Percentiles rank a stretch among this genome's conserved stretches.
Conservation (phyloP, 192 early-diverging fungal species). For the Polychytrium aggregatum region DNA sequence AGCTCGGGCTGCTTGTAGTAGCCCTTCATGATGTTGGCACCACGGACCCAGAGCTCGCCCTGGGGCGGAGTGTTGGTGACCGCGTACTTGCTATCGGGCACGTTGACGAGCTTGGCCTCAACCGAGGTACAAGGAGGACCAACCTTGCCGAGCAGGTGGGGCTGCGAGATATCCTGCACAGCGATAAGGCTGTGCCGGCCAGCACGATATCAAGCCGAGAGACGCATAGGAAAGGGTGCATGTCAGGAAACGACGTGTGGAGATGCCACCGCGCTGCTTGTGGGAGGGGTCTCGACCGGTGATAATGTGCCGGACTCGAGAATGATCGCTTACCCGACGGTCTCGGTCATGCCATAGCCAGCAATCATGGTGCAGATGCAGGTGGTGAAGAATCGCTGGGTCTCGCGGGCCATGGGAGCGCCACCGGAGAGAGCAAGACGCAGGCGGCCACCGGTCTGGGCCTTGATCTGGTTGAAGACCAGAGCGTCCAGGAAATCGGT, state of each 20-base stretch:
- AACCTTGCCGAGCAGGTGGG: conserved; percentile 29
- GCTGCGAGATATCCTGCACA: conserved; percentile 5
- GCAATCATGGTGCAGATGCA: conserved; percentile 70
- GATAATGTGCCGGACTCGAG: conserved; percentile 34
- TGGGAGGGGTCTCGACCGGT: too few species aligned
- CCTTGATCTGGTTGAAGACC: conserved; percentile 74
- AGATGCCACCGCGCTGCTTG: conserved; percentile 2
- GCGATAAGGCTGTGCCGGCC: too few species aligned
- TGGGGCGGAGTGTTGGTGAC: conserved; percentile 25
- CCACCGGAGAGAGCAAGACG: conserved; percentile 75
- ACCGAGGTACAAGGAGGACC: conserved; percentile 61
- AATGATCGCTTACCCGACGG: conserved; percentile 44
- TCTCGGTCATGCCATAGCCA: conserved; percentile 84
- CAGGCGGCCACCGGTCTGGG: conserved; percentile 75
- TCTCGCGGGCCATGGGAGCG: conserved; percentile 74
- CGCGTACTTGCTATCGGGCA: conserved; percentile 14
- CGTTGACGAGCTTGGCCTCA: conserved; percentile 65
- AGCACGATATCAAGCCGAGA: too few species aligned
- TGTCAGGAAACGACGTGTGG: too few species aligned
- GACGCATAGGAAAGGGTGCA: too few species aligned
- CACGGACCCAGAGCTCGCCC: conserved; percentile 80
- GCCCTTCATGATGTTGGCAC: conserved; percentile 62
- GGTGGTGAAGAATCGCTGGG: conserved; percentile 72
- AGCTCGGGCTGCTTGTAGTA: conserved; percentile 65
- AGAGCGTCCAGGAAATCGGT: conserved; percentile 54